Base-by-base conservation (phyloP, 768 basidiomycete genomes). In the Amyloporia xantha region DNA sequence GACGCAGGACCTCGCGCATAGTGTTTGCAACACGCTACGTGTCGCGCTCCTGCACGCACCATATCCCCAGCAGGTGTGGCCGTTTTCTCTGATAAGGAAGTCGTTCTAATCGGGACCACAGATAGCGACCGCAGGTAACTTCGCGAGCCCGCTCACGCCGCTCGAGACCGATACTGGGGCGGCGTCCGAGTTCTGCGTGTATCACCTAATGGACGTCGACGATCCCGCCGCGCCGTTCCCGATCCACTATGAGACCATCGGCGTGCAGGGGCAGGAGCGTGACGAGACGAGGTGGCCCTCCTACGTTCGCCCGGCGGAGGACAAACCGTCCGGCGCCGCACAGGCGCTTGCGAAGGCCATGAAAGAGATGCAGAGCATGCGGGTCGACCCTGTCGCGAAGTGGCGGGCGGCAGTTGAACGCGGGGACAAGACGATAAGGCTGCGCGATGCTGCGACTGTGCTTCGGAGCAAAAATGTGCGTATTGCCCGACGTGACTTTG, bases 141-240 rank as follows among this genome's bases (percentile, higher is more conserved):
- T 42, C 21, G 41, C 41, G 11, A 17, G 41, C 7, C 41, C 41
- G 13, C 19, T 42, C 21, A 42, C 13, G 19, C 41, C 41, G 19
- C 41, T 42, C 9, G 41, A 42, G 24, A 21, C 41, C 5, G 41
- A 42, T 23, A 26, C 17, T 11, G 41, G 41, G 5, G 21, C 7
- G 25, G 24, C 24, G 21, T 42, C 41, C 41, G 41, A 42, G 24
- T 42, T 42, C 24, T 42, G 19, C 21, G 24, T 42, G 21, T 42
- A 42, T 23, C 41, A 42, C 41, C 41, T 42, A 5, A 42, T 42
- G 21, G 24, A 42, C 19, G 24, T 42, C 41, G 41, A 42, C 41
- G 41, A 42, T 17, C 41, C 41, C 7, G 10, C 25, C 17, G 41
- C 41, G 19, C 41, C 41, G 7, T 42, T 42, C 41, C 41, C 41